Percentiles rank a stretch among this genome's conserved stretches.
These are phyloP conservation scores for Primulina huaijiensis DNA, from an alignment of 257 asterid genomes.

Conservation along the genomic window DNA sequence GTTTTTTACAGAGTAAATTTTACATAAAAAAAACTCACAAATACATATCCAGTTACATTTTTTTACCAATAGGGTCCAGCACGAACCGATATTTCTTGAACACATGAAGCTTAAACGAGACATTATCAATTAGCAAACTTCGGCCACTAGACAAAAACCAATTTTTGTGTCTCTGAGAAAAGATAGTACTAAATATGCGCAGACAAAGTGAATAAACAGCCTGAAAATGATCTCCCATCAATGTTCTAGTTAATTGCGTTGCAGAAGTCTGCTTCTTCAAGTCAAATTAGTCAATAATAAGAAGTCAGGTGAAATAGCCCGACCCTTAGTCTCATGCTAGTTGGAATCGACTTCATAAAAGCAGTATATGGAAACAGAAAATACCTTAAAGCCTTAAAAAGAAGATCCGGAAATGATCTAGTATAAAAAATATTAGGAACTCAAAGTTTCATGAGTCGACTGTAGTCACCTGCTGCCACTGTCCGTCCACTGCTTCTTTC, in stretches of 20 bases:
- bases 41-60: too few species aligned
- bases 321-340: neutral
- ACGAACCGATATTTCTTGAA: too few species aligned
- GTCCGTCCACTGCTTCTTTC: slow-evolving; percentile 68
- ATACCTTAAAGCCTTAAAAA: neutral
- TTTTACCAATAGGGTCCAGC: too few species aligned
- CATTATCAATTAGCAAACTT: neutral
- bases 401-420: neutral
- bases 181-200: neutral
- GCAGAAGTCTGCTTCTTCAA: neutral
- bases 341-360: neutral
- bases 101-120: too few species aligned
- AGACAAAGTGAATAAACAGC: neutral
- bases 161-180: neutral
- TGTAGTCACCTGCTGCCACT: slow-evolving; percentile 61
- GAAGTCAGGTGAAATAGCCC: slow-evolving; percentile 1
- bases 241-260: neutral
- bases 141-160: neutral
- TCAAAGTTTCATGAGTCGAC: slow-evolving; percentile 34
- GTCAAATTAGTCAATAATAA: slow-evolving; percentile 10
- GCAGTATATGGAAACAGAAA: neutral
- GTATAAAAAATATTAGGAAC: neutral
- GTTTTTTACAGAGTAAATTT: too few species aligned
- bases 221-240: neutral
- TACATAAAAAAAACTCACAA: too few species aligned